Percentiles rank a stretch among this genome's conserved stretches.
Evolutionary conservation across 257 asterid genomes (phyloP).

Genomic region (Nicotiana knightiana): DNA sequence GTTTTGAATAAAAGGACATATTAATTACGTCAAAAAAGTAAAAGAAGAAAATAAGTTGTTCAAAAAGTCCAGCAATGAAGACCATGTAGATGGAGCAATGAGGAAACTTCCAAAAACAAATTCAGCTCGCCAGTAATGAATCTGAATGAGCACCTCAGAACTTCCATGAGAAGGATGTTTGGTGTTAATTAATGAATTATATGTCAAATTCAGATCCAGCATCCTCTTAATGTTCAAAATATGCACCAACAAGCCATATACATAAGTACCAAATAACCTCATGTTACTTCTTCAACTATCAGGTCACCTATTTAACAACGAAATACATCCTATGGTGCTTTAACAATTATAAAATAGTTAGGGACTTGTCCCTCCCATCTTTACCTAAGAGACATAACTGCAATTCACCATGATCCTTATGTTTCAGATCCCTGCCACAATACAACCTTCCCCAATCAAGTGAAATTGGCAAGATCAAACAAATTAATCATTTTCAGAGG

Average conservation of each 20-base stretch:
- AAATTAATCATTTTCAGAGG: not conserved
- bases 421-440: not conserved
- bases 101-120: not conserved
- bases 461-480: not conserved
- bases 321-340: not conserved
- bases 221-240: not conserved
- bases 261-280: not conserved
- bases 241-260: not conserved
- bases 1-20: not conserved
- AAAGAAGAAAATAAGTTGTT: no score
- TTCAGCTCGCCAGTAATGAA: not conserved
- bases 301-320: not conserved
- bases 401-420: not conserved
- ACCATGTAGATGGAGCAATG: not conserved
- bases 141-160: not conserved
- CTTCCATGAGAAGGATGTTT: not conserved
- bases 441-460: not conserved
- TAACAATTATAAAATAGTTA: not conserved
- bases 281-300: not conserved
- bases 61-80: not conserved
- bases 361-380: slow-evolving; percentile 6
- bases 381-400: not conserved
- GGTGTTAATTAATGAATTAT: not conserved
- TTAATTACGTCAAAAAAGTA: not conserved
- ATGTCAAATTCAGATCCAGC: not conserved